Conservation (phyloP, 345 rosid genomes). For the Syzygium aromaticum region DNA sequence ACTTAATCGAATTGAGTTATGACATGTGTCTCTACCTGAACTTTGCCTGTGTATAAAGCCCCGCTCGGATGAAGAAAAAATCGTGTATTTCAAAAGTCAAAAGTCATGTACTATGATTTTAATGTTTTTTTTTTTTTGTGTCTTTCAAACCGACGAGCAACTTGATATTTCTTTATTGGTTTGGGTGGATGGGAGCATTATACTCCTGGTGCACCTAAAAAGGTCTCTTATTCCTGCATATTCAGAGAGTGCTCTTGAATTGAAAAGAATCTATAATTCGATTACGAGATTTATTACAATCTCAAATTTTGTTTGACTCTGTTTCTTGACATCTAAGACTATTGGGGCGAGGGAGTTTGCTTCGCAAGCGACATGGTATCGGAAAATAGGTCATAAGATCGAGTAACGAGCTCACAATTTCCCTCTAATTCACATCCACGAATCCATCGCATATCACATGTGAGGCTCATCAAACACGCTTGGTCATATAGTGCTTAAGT, state of each 20-base stretch:
- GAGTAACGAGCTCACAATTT: background rate
- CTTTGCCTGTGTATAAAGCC: background rate
- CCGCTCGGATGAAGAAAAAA: background rate
- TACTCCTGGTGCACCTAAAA: background rate
- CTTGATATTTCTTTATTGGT: background rate
- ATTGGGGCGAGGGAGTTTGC: background rate
- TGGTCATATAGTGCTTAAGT: too few species aligned
- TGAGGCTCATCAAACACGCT: background rate
- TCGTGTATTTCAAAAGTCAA: background rate
- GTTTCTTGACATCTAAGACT: background rate
- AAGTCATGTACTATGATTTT: background rate
- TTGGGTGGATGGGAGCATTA: background rate
- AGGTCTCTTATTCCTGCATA: too few species aligned
- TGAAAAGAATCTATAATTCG: slow-evolving; percentile 17
- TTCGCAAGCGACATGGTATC: slow-evolving; percentile 10
- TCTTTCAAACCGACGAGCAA: background rate
- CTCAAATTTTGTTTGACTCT: background rate
- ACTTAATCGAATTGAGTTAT: background rate
- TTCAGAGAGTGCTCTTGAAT: slow-evolving; percentile 5
- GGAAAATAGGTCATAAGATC: background rate
- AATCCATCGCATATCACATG: background rate
- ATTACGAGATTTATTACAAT: background rate
- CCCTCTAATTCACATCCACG: background rate
- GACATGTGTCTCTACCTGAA: too few species aligned
- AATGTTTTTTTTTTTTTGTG: background rate